phyloP scores from a whole-genome alignment of 208 protist species.

The Trypanosoma lewisi region DNA sequence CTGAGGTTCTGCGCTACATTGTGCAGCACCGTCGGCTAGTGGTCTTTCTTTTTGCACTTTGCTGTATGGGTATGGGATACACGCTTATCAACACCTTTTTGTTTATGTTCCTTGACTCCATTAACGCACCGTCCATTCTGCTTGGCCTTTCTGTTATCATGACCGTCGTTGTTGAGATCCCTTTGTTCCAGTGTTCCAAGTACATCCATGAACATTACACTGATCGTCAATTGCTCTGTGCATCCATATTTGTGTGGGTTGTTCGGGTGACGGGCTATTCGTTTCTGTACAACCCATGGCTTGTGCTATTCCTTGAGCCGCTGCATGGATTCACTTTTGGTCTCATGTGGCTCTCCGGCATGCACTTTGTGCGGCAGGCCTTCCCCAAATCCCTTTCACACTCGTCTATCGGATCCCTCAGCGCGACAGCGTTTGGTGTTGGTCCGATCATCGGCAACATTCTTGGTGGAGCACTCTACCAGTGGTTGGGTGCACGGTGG shows the following conservation, averaged over 20 bases:
- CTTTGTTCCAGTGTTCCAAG: conserved; percentile 27
- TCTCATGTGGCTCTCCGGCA: conserved; percentile 34
- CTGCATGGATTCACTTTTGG: conserved; percentile 41
- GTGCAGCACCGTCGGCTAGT: conserved; percentile 10
- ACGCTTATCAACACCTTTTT: conserved; percentile 29
- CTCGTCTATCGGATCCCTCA: conserved; percentile 32
- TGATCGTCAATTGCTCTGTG: conserved; percentile 23
- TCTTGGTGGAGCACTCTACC: conserved; percentile 30
- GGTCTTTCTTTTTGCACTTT: conserved; percentile 20
- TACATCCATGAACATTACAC: conserved; percentile 15
- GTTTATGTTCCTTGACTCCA: conserved; percentile 33
- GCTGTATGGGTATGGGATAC: conserved; percentile 28
- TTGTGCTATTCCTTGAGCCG: conserved; percentile 34
- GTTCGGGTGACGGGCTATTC: conserved; percentile 33
- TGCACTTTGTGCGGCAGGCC: conserved; percentile 25
- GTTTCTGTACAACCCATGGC: conserved; percentile 32
- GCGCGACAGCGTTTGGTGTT: conserved; percentile 29
- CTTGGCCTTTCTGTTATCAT: conserved; percentile 29
- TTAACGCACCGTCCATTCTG: conserved; percentile 22
- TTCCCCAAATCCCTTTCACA: conserved; percentile 21
- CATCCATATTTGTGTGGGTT: conserved; percentile 16
- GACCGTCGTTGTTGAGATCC: conserved; percentile 36
- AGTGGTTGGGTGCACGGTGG: conserved; percentile 20
- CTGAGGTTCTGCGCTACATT: conserved; percentile 22
- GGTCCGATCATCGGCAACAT: conserved; percentile 35